phyloP scores from a whole-genome alignment of 306 rosid species.

The Fragaria iinumae region DNA sequence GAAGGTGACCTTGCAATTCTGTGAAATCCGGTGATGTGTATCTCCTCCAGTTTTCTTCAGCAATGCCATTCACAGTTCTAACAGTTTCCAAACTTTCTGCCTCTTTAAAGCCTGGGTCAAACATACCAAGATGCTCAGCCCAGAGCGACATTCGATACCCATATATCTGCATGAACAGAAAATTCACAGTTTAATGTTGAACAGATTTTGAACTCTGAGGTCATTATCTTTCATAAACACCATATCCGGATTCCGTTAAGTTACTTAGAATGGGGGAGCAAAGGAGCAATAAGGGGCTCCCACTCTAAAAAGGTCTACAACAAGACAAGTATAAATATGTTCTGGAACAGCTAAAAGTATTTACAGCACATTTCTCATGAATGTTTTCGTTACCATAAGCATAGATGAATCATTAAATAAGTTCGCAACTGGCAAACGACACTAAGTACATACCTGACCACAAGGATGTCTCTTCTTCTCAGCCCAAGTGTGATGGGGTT shows the following conservation, averaged over 20 bases:
- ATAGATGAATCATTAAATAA: not conserved
- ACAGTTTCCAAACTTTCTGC: conserved; percentile 75
- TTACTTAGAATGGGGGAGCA: not conserved
- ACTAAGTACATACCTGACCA: conserved; percentile 68
- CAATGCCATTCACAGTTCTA: conserved; percentile 57
- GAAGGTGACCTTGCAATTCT: conserved; percentile 69
- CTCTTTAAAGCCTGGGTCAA: conserved; percentile 49
- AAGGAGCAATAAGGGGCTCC: not conserved
- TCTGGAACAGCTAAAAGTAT: not conserved
- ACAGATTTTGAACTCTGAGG: not conserved
- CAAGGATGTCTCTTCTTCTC: conserved; percentile 52
- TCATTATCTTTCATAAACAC: not conserved
- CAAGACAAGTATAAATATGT: not conserved
- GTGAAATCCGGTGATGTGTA: conserved; percentile 42
- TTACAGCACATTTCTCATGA: not conserved
- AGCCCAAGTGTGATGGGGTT: conserved; percentile 81
- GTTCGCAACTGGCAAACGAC: not conserved
- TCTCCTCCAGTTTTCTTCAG: conserved; percentile 59
- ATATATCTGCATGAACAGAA: conserved; percentile 52
- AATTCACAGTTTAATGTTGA: not conserved
- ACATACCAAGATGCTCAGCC: conserved; percentile 76
- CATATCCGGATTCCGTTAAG: not conserved
- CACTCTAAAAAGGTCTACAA: not conserved
- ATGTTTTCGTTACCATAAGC: conserved; percentile 7
- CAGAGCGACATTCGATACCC: conserved; percentile 93